Base-by-base conservation (phyloP, 2,329 filamentous ascomycete species). In the Penicillium sp. region DNA sequence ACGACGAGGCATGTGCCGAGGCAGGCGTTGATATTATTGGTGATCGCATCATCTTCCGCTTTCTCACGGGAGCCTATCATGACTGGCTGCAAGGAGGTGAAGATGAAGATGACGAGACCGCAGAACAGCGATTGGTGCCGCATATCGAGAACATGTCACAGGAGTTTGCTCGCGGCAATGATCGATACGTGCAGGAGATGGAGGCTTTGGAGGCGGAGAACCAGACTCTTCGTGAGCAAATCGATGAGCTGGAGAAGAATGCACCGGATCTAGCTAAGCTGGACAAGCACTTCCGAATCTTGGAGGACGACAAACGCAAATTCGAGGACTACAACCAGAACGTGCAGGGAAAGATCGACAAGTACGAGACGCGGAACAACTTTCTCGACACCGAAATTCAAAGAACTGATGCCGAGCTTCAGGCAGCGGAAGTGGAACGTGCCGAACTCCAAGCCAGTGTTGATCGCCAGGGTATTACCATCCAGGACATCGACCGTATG, bases 401-500 rank as follows among this genome's bases (percentile, higher is more conserved):
- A 45, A 93, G 92, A 68, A 83, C 91, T 18, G 79, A 87, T 47
- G 76, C 81, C 7, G 91, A 96, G 64, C 77, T 96, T 27, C 81
- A 84, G 52, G 88, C 90, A 63, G 89, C 88, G 0, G 92, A 97
- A 59, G 86, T 89, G 13, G 94, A 99, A 70, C 85, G 91, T 55
- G 78, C 84, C 34, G 81, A 82, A 24, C 80, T 99, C 8, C 93
- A 97, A 70, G 86, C 88, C 52, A 86, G 89, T 24, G 91, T 99
- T 23, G 94, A 97, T 71, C 87, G 88, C 62, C 91, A 96, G 68
- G 94, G 94, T 2, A 92, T 99, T 69, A 95, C 91, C 65, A 95
- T 97, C 75, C 89, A 94, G 75, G 94, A 99, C 81, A 97, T 99
- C 68, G 94, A 99, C 80, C 91, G 94, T 72, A 97, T 99, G 93